A percentile compares a stretch with the other conserved stretches of the same genome.
Evolutionary conservation across 2,329 filamentous ascomycete genomes (phyloP).

Genomic region (Colletotrichum godetiae): DNA sequence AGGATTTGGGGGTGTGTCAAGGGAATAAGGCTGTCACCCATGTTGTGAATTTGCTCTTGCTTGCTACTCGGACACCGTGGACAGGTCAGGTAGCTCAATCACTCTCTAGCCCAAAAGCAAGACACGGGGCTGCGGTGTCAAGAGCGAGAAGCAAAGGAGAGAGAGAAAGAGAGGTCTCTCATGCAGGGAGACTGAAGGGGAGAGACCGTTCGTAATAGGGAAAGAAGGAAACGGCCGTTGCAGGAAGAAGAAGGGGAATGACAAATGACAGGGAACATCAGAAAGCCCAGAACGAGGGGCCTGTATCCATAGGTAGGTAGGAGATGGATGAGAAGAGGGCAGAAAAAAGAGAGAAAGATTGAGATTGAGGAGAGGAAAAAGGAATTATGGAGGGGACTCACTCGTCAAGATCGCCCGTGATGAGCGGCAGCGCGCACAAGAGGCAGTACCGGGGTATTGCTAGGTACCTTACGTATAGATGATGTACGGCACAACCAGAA

Average conservation of each 20-base stretch:
- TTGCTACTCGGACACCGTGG: slow-evolving; percentile 20
- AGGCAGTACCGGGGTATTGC: slow-evolving; percentile 14
- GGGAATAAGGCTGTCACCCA: slow-evolving; percentile 19
- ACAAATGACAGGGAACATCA: slow-evolving; percentile 27
- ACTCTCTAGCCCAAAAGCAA: slow-evolving; percentile 10
- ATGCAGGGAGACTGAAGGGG: slow-evolving; percentile 26
- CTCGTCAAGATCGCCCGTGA: slow-evolving; percentile 32
- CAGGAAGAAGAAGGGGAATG: slow-evolving; percentile 21
- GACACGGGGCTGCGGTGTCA: slow-evolving; percentile 7
- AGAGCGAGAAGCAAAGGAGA: slow-evolving; percentile 17
- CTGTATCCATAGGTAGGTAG: not conserved
- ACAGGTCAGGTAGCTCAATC: slow-evolving; percentile 2
- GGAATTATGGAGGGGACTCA: slow-evolving; percentile 25
- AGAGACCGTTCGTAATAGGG: not conserved
- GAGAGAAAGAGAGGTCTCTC: not conserved
- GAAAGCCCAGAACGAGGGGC: not conserved
- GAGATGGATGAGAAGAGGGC: not conserved
- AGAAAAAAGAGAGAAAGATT: slow-evolving; percentile 3
- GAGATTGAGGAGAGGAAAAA: slow-evolving; percentile 25
- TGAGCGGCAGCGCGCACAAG: slow-evolving; percentile 14
- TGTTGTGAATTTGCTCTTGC: slow-evolving; percentile 18
- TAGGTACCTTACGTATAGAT: slow-evolving; percentile 16
- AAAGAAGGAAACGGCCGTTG: slow-evolving; percentile 15
- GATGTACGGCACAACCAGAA: not conserved
- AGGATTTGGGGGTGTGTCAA: slow-evolving; percentile 13